Evolutionary conservation across 768 basidiomycete genomes (phyloP).

Genomic region (Sistotremastrum suecicum): DNA sequence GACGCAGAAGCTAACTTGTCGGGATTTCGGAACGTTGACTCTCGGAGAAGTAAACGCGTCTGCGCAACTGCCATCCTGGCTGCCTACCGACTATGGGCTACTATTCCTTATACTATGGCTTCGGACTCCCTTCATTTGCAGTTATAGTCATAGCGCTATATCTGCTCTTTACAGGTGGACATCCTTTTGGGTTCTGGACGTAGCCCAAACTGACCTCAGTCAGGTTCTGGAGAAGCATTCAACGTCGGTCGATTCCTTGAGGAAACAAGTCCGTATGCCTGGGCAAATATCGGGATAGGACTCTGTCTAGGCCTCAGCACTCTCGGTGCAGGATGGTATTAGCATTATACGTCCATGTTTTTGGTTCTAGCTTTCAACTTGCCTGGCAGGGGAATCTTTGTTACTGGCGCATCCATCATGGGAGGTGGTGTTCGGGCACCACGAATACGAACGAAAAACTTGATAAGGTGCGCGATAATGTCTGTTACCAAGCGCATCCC

Average conservation of each 20-base stretch:
- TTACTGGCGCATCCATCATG: constrained; percentile 92
- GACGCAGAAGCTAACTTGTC: neutral
- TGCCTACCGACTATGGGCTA: constrained; percentile 17
- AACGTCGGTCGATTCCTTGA: constrained; percentile 90
- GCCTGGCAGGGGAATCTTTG: constrained; percentile 81
- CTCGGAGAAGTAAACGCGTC: constrained; percentile 14
- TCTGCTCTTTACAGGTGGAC: constrained; percentile 73
- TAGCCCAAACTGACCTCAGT: neutral
- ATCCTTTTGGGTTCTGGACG: neutral
- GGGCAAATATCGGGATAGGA: constrained; percentile 84
- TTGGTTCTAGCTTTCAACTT: neutral
- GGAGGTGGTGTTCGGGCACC: constrained; percentile 92
- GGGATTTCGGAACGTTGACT: constrained; percentile 4
- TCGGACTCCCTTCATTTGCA: constrained; percentile 57
- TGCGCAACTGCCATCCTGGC: constrained; percentile 3
- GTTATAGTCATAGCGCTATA: constrained; percentile 62
- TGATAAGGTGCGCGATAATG: constrained; percentile 60
- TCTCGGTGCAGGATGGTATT: constrained; percentile 89
- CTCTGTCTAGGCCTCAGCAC: constrained; percentile 90
- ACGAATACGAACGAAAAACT: constrained; percentile 90
- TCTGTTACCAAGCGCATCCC: no score
- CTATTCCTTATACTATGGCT: constrained; percentile 37
- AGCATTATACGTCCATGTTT: constrained; percentile 2
- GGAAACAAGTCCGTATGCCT: constrained; percentile 86
- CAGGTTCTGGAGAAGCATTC: constrained; percentile 84